Conservation (phyloP, 2,329 filamentous ascomycete species). For the Huntiella bhutanensis region DNA sequence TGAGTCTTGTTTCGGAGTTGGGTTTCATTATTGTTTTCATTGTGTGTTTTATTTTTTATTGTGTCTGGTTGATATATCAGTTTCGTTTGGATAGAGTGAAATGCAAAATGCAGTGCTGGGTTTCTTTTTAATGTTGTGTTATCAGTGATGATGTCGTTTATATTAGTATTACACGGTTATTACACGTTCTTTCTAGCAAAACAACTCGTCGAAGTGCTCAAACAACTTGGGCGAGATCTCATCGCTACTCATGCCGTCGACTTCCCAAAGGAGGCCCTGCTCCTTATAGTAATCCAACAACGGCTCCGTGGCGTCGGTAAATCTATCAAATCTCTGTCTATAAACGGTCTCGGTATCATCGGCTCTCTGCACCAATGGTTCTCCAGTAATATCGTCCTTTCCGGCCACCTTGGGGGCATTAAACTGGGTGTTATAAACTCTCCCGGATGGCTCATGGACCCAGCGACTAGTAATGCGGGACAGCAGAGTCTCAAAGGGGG, state of each 20-base stretch:
- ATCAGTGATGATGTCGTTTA: not conserved
- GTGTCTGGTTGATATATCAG: conserved; percentile 2
- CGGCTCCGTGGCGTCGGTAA: conserved; percentile 70
- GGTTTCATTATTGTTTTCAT: not conserved
- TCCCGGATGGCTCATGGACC: conserved; percentile 79
- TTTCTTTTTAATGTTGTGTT: conserved; percentile 1
- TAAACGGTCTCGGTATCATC: conserved; percentile 84
- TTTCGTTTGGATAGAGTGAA: not conserved
- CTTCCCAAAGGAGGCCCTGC: conserved; percentile 68
- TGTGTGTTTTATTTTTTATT: conserved; percentile 3
- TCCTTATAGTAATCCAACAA: conserved; percentile 77
- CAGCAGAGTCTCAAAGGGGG: conserved; percentile 70
- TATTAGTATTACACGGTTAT: conserved; percentile 2
- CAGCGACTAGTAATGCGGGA: conserved; percentile 80
- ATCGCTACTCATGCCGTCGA: conserved; percentile 75
- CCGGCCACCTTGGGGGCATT: conserved; percentile 67
- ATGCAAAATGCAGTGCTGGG: too few relatives aligned
- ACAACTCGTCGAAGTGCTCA: conserved; percentile 49
- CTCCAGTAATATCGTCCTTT: conserved; percentile 78
- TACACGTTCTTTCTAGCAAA: conserved; percentile 1
- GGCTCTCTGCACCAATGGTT: conserved; percentile 58
- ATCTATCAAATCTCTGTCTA: conserved; percentile 59
- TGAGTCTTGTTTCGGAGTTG: conserved; percentile 1
- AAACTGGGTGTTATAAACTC: conserved; percentile 90
- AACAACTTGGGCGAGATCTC: conserved; percentile 89